Evolutionary conservation across 2,329 filamentous ascomycete genomes (phyloP).

Genomic region (Xylariaceae sp.): DNA sequence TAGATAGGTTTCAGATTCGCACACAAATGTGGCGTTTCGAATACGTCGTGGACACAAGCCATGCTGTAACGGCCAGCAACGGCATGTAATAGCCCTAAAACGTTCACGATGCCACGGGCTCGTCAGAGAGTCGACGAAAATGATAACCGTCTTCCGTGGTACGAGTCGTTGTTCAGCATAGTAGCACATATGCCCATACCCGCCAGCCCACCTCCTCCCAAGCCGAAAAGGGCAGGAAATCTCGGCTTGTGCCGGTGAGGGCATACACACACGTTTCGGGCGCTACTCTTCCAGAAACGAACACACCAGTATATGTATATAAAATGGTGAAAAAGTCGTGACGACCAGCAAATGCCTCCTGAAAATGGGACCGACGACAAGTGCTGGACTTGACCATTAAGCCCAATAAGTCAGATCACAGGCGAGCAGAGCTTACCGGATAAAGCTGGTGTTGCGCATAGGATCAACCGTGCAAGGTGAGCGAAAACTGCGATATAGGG

Average conservation of each 20-base stretch:
- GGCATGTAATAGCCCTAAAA: background rate
- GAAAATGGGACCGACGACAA: background rate
- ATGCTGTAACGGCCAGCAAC: background rate
- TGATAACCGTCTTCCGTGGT: background rate
- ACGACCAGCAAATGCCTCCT: background rate
- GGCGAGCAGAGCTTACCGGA: constrained; percentile 1
- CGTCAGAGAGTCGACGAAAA: background rate
- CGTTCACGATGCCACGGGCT: background rate
- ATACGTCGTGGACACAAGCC: background rate
- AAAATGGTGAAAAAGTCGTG: background rate
- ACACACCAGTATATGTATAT: background rate
- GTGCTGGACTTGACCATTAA: background rate
- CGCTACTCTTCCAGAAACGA: background rate
- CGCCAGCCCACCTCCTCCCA: background rate
- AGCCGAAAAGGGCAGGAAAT: background rate
- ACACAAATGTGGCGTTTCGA: too few species aligned
- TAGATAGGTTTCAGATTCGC: background rate
- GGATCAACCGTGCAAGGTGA: background rate
- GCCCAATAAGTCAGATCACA: background rate
- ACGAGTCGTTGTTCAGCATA: background rate
- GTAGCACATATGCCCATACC: background rate
- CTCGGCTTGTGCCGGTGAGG: background rate
- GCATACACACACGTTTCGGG: background rate
- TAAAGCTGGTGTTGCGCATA: background rate
- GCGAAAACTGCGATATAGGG: background rate